Evolutionary conservation across 805 yeast genomes (phyloP).

Genomic region (Komagataella mondaviorum): DNA sequence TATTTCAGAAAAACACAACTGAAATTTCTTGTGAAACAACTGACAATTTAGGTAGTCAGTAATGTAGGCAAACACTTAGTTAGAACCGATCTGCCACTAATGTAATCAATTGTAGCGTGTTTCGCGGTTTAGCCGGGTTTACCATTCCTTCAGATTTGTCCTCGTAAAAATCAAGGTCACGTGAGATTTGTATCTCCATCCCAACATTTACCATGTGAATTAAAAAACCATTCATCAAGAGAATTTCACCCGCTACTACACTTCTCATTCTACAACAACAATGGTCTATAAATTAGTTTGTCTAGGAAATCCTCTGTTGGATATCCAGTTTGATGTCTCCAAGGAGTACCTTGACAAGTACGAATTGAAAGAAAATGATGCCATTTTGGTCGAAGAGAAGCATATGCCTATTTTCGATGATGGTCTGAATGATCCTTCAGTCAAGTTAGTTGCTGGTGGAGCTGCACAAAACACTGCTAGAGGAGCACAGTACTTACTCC

Average conservation of each 20-base stretch:
- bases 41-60: background rate
- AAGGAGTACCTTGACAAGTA: constrained; percentile 65
- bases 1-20: background rate
- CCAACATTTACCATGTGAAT: background rate
- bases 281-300: constrained; percentile 66
- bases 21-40: background rate
- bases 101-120: background rate
- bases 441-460: constrained; percentile 88
- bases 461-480: constrained; percentile 99
- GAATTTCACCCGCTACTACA: background rate
- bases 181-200: background rate
- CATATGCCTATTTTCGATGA: constrained; percentile 84
- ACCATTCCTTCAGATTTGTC: background rate
- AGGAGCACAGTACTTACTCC: constrained; percentile 91
- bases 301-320: constrained; percentile 82
- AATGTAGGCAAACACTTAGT: background rate
- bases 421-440: constrained; percentile 43
- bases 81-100: background rate
- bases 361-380: constrained; percentile 81
- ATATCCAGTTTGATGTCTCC: constrained; percentile 68
- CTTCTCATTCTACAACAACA: background rate
- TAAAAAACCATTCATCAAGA: background rate
- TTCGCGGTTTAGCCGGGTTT: background rate
- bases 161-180: background rate
- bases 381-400: constrained; percentile 71